These are phyloP conservation scores for Wickerhamomyces subpelliculosus DNA, from an alignment of 805 yeast species.

Conservation along the genomic window DNA sequence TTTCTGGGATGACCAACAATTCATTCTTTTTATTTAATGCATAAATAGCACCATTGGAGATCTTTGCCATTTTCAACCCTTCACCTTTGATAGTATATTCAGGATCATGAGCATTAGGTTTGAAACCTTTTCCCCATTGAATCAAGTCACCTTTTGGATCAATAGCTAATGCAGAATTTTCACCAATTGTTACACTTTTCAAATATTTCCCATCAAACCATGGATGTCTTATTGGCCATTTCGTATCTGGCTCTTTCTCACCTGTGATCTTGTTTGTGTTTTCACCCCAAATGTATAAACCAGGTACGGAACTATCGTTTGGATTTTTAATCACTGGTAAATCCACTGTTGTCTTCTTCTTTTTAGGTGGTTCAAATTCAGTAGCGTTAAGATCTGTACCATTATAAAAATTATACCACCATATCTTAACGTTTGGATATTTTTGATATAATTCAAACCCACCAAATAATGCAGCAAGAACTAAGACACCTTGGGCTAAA, in stretches of 20 bases:
- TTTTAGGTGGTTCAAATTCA: conserved; percentile 16
- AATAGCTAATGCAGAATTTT: conserved; percentile 43
- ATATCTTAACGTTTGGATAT: conserved; percentile 25
- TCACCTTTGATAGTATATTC: conserved; percentile 38
- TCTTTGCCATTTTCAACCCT: conserved; percentile 33
- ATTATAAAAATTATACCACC: conserved; percentile 23
- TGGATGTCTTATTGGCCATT: conserved; percentile 52
- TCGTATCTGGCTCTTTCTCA: conserved; percentile 32
- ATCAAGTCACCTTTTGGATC: conserved; percentile 64
- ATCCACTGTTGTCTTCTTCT: conserved; percentile 17
- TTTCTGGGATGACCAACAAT: conserved; percentile 28
- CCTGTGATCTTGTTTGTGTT: too few species aligned
- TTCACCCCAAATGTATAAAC: conserved; percentile 61
- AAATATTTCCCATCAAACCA: conserved; percentile 58
- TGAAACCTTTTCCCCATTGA: conserved; percentile 54
- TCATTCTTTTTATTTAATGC: conserved; percentile 33
- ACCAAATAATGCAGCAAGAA: conserved; percentile 29
- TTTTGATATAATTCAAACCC: conserved; percentile 33
- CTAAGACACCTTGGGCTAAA: conserved; percentile 32
- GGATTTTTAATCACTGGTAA: conserved; percentile 26
- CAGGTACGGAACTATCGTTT: conserved; percentile 39
- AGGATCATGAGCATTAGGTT: conserved; percentile 19
- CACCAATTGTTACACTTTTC: conserved; percentile 48
- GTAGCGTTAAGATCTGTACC: too few species aligned
- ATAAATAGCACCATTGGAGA: conserved; percentile 51